Conservation (phyloP, 1,284 basidiomycete species). For the Peniophora sp. region DNA sequence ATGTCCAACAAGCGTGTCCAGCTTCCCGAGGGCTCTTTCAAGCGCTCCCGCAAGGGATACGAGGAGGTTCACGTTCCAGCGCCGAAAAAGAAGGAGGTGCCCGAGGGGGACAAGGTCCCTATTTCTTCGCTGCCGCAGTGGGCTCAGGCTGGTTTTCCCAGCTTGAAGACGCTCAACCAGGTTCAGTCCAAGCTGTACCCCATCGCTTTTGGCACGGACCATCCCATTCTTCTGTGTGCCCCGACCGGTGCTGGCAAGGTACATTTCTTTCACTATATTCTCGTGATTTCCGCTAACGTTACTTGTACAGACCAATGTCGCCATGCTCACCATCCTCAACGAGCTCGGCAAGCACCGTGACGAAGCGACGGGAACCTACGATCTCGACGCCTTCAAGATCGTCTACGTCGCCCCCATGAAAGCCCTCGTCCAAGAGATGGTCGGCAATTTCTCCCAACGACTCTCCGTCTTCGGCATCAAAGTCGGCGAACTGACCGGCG, state of each 20-base stretch:
- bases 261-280: constrained; percentile 14
- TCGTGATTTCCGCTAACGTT: constrained; percentile 4
- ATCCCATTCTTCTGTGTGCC: constrained; percentile 93
- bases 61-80: constrained; percentile 98
- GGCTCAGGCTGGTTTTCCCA: constrained; percentile 81
- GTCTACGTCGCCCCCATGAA: constrained; percentile 99
- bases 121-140: constrained; percentile 77
- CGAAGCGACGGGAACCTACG: constrained; percentile 77
- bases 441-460: constrained; percentile 86
- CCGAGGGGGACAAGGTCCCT: constrained; percentile 69
- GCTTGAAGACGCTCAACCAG: constrained; percentile 78
- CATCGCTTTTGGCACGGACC: constrained; percentile 89
- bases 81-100: constrained; percentile 61
- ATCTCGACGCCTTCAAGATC: constrained; percentile 92
- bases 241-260: constrained; percentile 99
- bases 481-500: constrained; percentile 94
- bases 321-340: constrained; percentile 89
- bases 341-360: constrained; percentile 84
- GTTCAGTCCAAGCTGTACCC: constrained; percentile 95
- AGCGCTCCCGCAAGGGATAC: constrained; percentile 93
- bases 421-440: constrained; percentile 95
- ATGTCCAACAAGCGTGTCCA: constrained; percentile 99
- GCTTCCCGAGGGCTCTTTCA: constrained; percentile 96
- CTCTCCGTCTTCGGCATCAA: constrained; percentile 79
- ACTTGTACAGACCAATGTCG: constrained; percentile 85